Percentiles rank a stretch among this genome's conserved stretches.
Evolutionary conservation across 2,329 filamentous ascomycete genomes (phyloP).

Genomic region (Colletotrichum endophyticum): DNA sequence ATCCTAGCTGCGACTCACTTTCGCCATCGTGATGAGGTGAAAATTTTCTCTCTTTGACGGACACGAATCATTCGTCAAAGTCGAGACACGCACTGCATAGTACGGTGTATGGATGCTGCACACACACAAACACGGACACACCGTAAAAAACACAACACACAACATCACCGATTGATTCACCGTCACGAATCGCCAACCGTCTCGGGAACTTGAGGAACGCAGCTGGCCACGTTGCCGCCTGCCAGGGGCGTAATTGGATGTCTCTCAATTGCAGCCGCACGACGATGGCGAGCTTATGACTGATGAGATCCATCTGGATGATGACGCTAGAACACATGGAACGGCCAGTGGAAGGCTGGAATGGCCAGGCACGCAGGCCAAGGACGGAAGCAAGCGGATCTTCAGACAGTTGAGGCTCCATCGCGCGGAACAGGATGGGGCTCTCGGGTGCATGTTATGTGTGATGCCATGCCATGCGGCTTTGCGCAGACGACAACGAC

Average conservation of each 20-base stretch:
- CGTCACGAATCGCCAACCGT: not conserved
- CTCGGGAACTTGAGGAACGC: not conserved
- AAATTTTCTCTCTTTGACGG: constrained; percentile 2
- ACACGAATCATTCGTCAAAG: not conserved
- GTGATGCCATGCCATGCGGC: not conserved
- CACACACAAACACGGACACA: not conserved
- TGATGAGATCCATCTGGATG: constrained; percentile 19
- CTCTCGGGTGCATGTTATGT: not conserved
- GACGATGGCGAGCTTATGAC: constrained; percentile 20
- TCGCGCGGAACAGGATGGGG: constrained; percentile 17
- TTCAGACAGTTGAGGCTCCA: constrained; percentile 1
- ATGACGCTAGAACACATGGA: constrained; percentile 15
- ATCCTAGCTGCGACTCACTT: constrained; percentile 7
- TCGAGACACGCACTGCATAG: not conserved
- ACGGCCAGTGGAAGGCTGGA: constrained; percentile 14
- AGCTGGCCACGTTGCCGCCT: constrained; percentile 11
- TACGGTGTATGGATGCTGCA: not conserved
- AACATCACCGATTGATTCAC: not conserved
- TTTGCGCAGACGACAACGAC: not conserved
- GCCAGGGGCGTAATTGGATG: not conserved
- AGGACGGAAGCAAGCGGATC: constrained; percentile 20
- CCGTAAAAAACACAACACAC: not conserved
- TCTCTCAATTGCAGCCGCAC: not conserved
- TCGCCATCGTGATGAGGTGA: constrained; percentile 12
- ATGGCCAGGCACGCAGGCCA: constrained; percentile 6